Percentiles rank a stretch among this genome's conserved stretches.
phyloP scores from a whole-genome alignment of 305 asterid genomes.

The Plantago rigida region DNA sequence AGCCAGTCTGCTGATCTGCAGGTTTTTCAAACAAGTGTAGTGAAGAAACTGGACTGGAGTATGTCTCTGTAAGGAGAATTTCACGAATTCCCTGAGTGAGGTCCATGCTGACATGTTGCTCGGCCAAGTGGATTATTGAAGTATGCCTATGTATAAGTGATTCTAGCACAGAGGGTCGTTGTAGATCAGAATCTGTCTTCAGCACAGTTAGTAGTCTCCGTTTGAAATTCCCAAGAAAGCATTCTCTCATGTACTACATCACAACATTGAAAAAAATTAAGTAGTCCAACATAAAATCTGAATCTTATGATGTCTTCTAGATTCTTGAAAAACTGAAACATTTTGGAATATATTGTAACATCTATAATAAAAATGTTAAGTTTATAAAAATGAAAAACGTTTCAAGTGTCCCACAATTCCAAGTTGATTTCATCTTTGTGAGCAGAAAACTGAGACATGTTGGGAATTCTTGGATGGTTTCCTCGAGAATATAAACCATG shows the following conservation, averaged over 20 bases:
- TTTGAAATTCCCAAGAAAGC: slow-evolving; percentile 89
- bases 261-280: slow-evolving; percentile 9
- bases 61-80: slow-evolving; percentile 81
- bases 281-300: background rate
- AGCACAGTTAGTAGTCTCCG: slow-evolving; percentile 83
- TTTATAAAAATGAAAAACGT: too few species aligned
- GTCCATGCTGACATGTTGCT: slow-evolving; percentile 99
- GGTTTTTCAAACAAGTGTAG: slow-evolving; percentile 85
- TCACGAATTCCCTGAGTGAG: slow-evolving; percentile 90
- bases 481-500: background rate
- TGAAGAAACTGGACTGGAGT: slow-evolving; percentile 92
- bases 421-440: too few species aligned
- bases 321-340: background rate
- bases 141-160: slow-evolving; percentile 80
- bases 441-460: too few species aligned
- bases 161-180: slow-evolving; percentile 82
- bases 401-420: too few species aligned
- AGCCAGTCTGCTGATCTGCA: slow-evolving; percentile 72
- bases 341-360: background rate
- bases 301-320: background rate
- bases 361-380: too few species aligned
- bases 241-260: slow-evolving; percentile 97
- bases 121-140: slow-evolving; percentile 80
- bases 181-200: slow-evolving; percentile 88
- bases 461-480: background rate